These are phyloP conservation scores for Saccharomyces hybrid DNA, from an alignment of 1,139 yeast genomes.

Conservation along the genomic window DNA sequence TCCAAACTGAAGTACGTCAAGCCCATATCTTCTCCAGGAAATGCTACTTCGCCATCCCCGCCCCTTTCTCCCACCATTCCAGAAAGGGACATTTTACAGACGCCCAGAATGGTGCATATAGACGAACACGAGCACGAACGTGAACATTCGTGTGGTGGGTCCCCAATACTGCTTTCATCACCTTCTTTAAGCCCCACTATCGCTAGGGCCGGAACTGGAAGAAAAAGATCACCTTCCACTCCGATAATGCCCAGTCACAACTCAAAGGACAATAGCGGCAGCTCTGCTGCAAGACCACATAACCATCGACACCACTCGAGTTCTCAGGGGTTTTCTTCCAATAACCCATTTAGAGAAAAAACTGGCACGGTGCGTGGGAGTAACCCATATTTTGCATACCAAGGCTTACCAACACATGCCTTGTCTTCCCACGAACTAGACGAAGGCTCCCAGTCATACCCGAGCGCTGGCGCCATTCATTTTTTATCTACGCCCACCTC, in stretches of 20 bases:
- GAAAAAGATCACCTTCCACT: conserved; percentile 23
- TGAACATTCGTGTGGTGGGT: conserved; percentile 4
- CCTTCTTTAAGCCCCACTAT: not conserved
- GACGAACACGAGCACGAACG: conserved; percentile 4
- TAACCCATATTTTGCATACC: conserved; percentile 16
- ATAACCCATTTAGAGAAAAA: conserved; percentile 12
- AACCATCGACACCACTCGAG: conserved; percentile 9
- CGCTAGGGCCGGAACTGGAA: conserved; percentile 4
- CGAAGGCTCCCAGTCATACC: not conserved
- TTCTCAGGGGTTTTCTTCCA: conserved; percentile 8
- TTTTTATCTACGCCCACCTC: conserved; percentile 11
- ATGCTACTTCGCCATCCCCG: not conserved
- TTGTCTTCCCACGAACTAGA: conserved; percentile 15
- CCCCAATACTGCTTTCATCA: not conserved
- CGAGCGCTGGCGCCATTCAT: conserved; percentile 4
- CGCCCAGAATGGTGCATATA: conserved; percentile 3
- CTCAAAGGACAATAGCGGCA: conserved; percentile 4
- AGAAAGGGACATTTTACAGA: not conserved
- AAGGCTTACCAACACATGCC: conserved; percentile 20
- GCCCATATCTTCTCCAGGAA: conserved; percentile 6
- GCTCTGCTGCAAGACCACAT: not conserved
- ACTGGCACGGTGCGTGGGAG: conserved; percentile 3
- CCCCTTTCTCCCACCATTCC: not conserved
- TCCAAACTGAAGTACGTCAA: conserved; percentile 3
- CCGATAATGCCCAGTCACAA: conserved; percentile 18